Conservation (phyloP, 768 basidiomycete species). For the Xanthoconium stramineum region DNA sequence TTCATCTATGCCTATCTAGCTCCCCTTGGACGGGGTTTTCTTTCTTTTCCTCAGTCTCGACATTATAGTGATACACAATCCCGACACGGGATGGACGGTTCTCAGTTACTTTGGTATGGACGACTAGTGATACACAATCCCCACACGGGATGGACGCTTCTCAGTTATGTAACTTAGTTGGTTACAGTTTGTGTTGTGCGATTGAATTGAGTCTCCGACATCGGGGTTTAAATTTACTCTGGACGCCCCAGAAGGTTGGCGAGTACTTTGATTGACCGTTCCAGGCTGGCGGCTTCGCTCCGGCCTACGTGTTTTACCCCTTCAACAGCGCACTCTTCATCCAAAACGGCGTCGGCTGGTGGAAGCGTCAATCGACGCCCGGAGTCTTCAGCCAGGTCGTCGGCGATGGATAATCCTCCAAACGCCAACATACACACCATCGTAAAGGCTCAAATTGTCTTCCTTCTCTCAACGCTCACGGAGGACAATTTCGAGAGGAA, state of each 20-base stretch:
- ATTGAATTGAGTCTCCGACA: conserved; percentile 15
- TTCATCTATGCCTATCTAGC: background rate
- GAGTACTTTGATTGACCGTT: conserved; percentile 21
- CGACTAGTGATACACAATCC: no score
- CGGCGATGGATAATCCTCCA: conserved; percentile 84
- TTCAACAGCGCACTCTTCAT: conserved; percentile 24
- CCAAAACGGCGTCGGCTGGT: conserved; percentile 70
- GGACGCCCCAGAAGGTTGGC: conserved; percentile 14
- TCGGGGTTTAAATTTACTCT: conserved; percentile 19
- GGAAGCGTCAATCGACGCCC: conserved; percentile 66
- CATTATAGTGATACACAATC: no score
- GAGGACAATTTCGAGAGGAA: conserved; percentile 97
- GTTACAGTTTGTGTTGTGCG: background rate
- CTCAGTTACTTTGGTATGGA: no score
- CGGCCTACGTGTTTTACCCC: conserved; percentile 36
- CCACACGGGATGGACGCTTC: no score
- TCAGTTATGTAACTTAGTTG: no score
- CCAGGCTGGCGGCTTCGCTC: conserved; percentile 31
- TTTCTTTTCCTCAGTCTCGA: no score
- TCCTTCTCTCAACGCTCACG: conserved; percentile 91
- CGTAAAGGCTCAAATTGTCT: conserved; percentile 96
- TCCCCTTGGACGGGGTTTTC: no score
- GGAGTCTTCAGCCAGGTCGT: conserved; percentile 73
- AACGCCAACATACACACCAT: conserved; percentile 86
- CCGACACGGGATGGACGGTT: no score